Conservation (phyloP, 306 rosid species). For the Gastrolobium bilobum region DNA sequence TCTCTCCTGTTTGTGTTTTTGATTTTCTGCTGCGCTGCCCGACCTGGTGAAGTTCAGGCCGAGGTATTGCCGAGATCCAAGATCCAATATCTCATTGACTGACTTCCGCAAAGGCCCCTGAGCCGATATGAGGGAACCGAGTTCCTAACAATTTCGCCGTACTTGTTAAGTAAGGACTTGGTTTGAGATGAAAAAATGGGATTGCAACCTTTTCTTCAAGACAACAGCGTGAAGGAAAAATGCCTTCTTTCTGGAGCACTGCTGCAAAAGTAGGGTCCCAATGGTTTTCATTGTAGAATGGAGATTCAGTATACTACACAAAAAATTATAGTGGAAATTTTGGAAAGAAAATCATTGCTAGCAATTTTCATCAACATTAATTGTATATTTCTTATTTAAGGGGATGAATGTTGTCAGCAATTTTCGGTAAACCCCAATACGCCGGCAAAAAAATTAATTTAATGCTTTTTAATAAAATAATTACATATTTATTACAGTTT, state of each 20-base stretch:
- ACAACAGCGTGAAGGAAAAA: slow-evolving; percentile 52
- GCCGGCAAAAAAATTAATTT: too few species aligned
- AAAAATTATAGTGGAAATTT: background rate
- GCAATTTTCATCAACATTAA: slow-evolving; percentile 11
- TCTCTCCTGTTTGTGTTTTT: too few species aligned
- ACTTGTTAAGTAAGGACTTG: slow-evolving; percentile 55
- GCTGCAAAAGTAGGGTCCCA: slow-evolving; percentile 48
- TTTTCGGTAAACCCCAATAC: background rate
- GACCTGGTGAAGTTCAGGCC: too few species aligned
- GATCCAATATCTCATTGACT: too few species aligned
- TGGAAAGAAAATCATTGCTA: background rate
- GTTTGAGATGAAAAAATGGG: slow-evolving; percentile 49
- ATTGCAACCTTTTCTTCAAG: slow-evolving; percentile 52
- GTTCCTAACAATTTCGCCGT: too few species aligned
- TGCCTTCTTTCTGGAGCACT: slow-evolving; percentile 53
- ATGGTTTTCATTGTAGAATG: slow-evolving; percentile 43
- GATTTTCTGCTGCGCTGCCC: too few species aligned
- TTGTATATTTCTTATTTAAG: background rate
- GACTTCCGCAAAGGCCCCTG: too few species aligned
- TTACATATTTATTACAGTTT: too few species aligned
- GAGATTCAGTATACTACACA: background rate
- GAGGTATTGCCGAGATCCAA: too few species aligned
- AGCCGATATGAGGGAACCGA: too few species aligned
- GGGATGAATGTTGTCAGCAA: background rate
- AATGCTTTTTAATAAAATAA: too few species aligned